Percentiles rank a stretch among this genome's conserved stretches.
Evolutionary conservation across 1,284 basidiomycete species (phyloP).

Genomic region (Rugosomyces carneus): DNA sequence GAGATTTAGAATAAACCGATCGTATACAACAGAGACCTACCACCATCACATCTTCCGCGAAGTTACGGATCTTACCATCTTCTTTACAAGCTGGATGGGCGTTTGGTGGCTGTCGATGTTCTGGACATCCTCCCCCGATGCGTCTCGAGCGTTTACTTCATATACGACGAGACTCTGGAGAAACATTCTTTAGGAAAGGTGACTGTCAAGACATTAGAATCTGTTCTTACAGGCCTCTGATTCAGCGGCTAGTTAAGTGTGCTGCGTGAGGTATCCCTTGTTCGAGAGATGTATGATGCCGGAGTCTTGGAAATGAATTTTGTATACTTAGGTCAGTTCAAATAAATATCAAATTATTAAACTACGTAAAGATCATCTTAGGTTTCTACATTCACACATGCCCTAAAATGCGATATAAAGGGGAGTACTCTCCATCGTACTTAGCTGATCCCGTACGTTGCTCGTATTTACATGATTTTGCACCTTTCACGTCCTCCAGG

Average conservation of each 20-base stretch:
- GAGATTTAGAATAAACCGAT: constrained; percentile 47
- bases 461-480: neutral
- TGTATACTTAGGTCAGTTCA: constrained; percentile 76
- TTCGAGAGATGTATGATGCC: constrained; percentile 65
- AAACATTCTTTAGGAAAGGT: constrained; percentile 82
- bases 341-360: neutral
- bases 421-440: constrained; percentile 83
- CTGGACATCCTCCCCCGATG: constrained; percentile 88
- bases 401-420: constrained; percentile 96
- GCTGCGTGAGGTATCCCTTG: constrained; percentile 71
- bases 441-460: constrained; percentile 77
- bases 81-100: constrained; percentile 75
- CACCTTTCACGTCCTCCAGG: too few relatives aligned
- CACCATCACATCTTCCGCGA: constrained; percentile 56
- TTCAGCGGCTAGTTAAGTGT: constrained; percentile 61
- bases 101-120: constrained; percentile 84
- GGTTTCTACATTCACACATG: constrained; percentile 92
- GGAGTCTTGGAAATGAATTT: constrained; percentile 58
- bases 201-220: constrained; percentile 2
- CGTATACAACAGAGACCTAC: constrained; percentile 43
- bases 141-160: constrained; percentile 94
- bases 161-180: constrained; percentile 82
- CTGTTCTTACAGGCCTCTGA: constrained; percentile 3
- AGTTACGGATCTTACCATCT: constrained; percentile 85
- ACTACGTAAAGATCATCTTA: constrained; percentile 25